phyloP scores from a whole-genome alignment of 179 eudicot genomes.

The Amaranthus tricolor region DNA sequence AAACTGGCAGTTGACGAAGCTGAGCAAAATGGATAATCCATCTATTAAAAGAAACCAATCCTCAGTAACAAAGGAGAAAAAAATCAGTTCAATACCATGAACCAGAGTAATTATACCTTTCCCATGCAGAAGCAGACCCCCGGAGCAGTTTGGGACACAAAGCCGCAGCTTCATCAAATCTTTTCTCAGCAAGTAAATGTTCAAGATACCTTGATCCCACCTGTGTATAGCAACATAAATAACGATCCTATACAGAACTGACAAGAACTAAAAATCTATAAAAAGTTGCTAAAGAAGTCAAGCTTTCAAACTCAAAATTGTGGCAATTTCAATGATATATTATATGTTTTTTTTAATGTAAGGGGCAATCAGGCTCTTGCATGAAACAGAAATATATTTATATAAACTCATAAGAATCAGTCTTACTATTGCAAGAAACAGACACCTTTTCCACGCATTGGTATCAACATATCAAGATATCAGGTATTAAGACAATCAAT shows the following conservation, averaged over 20 bases:
- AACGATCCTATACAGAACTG: constrained; percentile 1
- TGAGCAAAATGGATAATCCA: constrained; percentile 98
- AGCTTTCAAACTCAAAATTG: constrained; percentile 2
- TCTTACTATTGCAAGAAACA: too few relatives aligned
- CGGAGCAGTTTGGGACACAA: constrained; percentile 90
- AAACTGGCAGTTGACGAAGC: constrained; percentile 88
- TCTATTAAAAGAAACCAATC: constrained; percentile 42
- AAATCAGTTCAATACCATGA: background rate
- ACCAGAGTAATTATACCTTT: constrained; percentile 49
- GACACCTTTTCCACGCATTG: too few relatives aligned
- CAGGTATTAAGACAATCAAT: background rate
- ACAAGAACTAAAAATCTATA: constrained; percentile 4
- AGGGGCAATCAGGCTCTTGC: background rate
- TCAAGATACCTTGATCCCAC: constrained; percentile 93
- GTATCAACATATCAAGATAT: background rate
- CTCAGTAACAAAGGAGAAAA: constrained; percentile 16
- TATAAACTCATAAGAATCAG: background rate
- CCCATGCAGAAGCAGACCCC: constrained; percentile 97
- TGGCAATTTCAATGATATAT: background rate
- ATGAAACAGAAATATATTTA: background rate
- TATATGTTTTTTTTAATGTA: too few relatives aligned
- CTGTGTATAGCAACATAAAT: constrained; percentile 30
- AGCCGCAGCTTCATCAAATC: constrained; percentile 89
- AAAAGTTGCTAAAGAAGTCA: background rate
- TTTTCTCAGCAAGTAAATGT: constrained; percentile 84